Percentiles rank a stretch among this genome's conserved stretches.
phyloP scores from a whole-genome alignment of 1,284 basidiomycete genomes.

The Tetrapyrgos nigripes region DNA sequence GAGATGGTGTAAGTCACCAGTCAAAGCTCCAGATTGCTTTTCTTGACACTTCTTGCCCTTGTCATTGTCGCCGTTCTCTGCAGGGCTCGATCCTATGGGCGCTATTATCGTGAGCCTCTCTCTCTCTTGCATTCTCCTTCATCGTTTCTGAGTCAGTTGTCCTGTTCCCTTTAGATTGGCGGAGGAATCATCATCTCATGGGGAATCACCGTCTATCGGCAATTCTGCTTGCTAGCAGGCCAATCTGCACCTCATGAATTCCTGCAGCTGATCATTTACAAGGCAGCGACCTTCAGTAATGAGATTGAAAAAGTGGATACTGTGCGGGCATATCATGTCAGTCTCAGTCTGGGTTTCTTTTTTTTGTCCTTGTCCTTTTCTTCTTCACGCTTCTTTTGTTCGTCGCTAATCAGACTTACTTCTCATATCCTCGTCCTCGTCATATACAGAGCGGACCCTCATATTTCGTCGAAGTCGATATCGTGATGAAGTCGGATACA shows the following conservation, averaged over 20 bases:
- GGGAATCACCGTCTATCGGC: constrained; percentile 74
- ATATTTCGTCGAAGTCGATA: constrained; percentile 94
- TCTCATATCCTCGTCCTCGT: not conserved
- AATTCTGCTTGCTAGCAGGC: constrained; percentile 91
- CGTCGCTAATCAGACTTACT: constrained; percentile 58
- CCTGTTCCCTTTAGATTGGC: constrained; percentile 64
- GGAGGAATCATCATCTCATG: constrained; percentile 84
- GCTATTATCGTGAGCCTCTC: constrained; percentile 69
- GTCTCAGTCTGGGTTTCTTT: constrained; percentile 34
- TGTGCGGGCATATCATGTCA: constrained; percentile 85
- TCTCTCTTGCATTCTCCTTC: not conserved
- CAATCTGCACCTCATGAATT: constrained; percentile 93
- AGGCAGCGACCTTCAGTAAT: constrained; percentile 86
- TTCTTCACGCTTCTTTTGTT: constrained; percentile 6
- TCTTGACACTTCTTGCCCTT: constrained; percentile 5
- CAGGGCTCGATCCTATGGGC: constrained; percentile 83
- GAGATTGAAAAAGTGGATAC: constrained; percentile 91
- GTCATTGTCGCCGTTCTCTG: constrained; percentile 2
- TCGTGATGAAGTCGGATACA: constrained; percentile 91
- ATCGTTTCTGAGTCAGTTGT: not conserved
- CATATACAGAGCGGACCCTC: constrained; percentile 14
- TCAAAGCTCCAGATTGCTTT: no score
- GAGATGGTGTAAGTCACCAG: constrained; percentile 83
- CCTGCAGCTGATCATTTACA: constrained; percentile 91
- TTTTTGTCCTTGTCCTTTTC: constrained; percentile 9